Conservation (phyloP, 75 land plant genomes). For the Pinus taeda region DNA sequence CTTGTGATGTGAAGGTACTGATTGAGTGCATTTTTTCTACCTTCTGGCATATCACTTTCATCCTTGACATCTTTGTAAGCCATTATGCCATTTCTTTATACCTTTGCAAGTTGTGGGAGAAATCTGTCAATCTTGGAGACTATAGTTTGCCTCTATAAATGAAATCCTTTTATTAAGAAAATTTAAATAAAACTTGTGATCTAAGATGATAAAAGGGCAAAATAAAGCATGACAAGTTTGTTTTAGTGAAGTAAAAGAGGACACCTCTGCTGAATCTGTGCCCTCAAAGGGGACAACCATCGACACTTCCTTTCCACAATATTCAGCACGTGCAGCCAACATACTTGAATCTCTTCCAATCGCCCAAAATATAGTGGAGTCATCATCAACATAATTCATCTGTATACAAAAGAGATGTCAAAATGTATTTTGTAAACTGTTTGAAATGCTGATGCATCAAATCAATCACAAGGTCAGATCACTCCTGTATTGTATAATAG, state of each 20-base stretch:
- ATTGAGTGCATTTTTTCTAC: no score
- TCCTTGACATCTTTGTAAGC: not conserved
- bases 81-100: not conserved
- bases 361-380: slow-evolving; percentile 95
- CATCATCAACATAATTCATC: slow-evolving; percentile 86
- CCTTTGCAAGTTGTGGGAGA: not conserved
- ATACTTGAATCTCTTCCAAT: slow-evolving; percentile 55
- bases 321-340: slow-evolving; percentile 66
- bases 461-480: not conserved
- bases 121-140: not conserved
- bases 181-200: not conserved
- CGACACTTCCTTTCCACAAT: slow-evolving; percentile 73
- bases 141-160: not conserved
- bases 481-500: not conserved
- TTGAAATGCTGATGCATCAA: not conserved
- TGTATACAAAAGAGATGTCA: slow-evolving; percentile 23
- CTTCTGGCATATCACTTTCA: no score
- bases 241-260: not conserved
- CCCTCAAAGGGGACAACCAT: slow-evolving; percentile 88
- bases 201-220: not conserved
- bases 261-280: slow-evolving; percentile 65
- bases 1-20: no score
- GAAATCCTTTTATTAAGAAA: not conserved
- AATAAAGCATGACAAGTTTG: not conserved
- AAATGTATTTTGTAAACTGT: not conserved